phyloP scores from a whole-genome alignment of 2,329 filamentous ascomycete genomes.

The Ophiostoma sp. region DNA sequence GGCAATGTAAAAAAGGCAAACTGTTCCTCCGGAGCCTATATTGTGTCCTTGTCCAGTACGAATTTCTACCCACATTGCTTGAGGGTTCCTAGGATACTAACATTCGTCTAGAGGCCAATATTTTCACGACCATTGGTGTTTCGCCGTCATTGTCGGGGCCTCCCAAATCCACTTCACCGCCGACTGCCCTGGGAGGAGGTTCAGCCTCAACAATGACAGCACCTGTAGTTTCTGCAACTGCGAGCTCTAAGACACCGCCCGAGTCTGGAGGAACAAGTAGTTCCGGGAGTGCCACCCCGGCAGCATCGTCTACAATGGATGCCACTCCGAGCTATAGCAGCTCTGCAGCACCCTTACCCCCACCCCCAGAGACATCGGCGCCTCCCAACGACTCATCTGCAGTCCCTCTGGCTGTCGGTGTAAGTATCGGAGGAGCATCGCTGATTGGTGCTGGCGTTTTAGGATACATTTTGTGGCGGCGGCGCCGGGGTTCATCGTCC shows the following conservation, averaged over 20 bases:
- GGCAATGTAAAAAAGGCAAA: slow-evolving; percentile 20
- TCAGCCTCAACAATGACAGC: background rate
- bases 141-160: background rate
- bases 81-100: background rate
- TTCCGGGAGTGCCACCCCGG: background rate
- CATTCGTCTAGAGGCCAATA: background rate
- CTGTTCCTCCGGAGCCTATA: slow-evolving; percentile 19
- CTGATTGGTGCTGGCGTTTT: slow-evolving; percentile 9
- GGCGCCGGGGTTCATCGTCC: background rate
- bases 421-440: slow-evolving; percentile 22
- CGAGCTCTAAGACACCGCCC: background rate
- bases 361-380: background rate
- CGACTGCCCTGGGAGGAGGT: background rate
- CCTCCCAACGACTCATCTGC: background rate
- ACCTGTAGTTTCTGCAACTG: background rate
- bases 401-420: slow-evolving; percentile 23
- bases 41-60: slow-evolving; percentile 19
- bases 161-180: background rate
- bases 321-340: background rate
- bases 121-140: slow-evolving; percentile 20
- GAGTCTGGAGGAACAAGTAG: background rate
- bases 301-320: background rate
- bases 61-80: background rate
- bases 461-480: slow-evolving; percentile 21
- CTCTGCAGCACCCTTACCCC: background rate